Base-by-base conservation (phyloP, 2,329 filamentous ascomycete species). In the Sclerotinia sclerotiorum region DNA sequence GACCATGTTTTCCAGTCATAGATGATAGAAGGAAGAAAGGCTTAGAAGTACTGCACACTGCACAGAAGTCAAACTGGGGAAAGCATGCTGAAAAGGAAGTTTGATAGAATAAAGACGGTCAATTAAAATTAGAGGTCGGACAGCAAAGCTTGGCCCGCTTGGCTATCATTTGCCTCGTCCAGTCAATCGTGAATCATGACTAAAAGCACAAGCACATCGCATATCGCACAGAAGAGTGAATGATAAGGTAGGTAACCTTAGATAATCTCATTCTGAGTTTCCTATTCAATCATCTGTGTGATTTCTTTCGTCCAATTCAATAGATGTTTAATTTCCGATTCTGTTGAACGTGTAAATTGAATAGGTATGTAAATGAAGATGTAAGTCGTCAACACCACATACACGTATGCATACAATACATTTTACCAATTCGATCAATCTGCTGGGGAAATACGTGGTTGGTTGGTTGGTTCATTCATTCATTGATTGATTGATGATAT, bases 141-240 rank as follows among this genome's bases (percentile, higher is more conserved):
- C 39, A 65, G 19, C 7, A 49, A 65, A 56, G 62, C 63, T 65
- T 65, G 63, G 63, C 63, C 39, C 6, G 46, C 63, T 65, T 65
- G 63, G 63, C 15, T 27, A 19, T 39, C 51, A 56, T 57, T 57
- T 57, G 15, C 24, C 24, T 46, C 24, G 4, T 32, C 48, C 48
- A 61, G 44, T 61, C 15, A 32, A 48, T 61, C 21, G 15, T 39
- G 58, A 61, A 61, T 61, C 58, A 27, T 61, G 57, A 61, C n/a
- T 48, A 48, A 61, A 27, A 61, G 11, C 10, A 10, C 15, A 44
- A n/a, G 17, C 44, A 49, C 44, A 49, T 35, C 32, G 32, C 32
- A 35, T 10, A 35, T 49, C 5, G 29, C 21, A 61, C 39, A 24
- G 51, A 19, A 44, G 42, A 32, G n/a, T 46, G 17, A 46, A n/a